Evolutionary conservation across 2,329 filamentous ascomycete genomes (phyloP).

Genomic region (Neurospora sp.): DNA sequence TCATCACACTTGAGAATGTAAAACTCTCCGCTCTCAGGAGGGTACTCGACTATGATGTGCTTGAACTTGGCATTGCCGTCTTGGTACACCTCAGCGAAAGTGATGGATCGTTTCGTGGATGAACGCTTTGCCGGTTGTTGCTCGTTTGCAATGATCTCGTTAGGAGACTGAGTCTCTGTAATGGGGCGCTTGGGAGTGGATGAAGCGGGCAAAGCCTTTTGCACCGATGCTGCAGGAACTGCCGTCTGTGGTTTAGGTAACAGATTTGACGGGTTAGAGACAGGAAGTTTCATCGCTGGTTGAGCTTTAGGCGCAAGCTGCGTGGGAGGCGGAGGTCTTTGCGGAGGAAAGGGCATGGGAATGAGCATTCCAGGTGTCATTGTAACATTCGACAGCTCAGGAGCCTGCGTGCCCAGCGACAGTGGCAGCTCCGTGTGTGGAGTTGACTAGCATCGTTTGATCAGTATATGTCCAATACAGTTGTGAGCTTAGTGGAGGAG

Average conservation of each 20-base stretch:
- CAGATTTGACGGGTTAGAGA: not conserved
- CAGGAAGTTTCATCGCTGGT: not conserved
- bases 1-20: conserved; percentile 32
- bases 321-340: not conserved
- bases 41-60: conserved; percentile 25
- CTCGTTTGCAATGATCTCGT: not conserved
- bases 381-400: not conserved
- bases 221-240: not conserved
- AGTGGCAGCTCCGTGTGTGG: not conserved
- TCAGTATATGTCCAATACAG: not conserved
- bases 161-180: not conserved
- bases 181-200: not conserved
- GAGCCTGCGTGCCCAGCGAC: not conserved
- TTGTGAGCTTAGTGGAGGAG: not conserved
- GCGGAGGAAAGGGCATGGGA: not conserved
- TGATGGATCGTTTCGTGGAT: conserved; percentile 16
- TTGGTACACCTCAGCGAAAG: conserved; percentile 27
- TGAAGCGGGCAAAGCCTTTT: not conserved
- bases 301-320: not conserved
- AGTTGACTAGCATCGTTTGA: not conserved
- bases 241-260: not conserved
- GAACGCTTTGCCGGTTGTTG: not conserved
- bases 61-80: conserved; percentile 24
- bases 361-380: not conserved
- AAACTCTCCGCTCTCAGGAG: conserved; percentile 18